phyloP scores from a whole-genome alignment of 495 filamentous ascomycete genomes.

The Aspergillus cavernicola region DNA sequence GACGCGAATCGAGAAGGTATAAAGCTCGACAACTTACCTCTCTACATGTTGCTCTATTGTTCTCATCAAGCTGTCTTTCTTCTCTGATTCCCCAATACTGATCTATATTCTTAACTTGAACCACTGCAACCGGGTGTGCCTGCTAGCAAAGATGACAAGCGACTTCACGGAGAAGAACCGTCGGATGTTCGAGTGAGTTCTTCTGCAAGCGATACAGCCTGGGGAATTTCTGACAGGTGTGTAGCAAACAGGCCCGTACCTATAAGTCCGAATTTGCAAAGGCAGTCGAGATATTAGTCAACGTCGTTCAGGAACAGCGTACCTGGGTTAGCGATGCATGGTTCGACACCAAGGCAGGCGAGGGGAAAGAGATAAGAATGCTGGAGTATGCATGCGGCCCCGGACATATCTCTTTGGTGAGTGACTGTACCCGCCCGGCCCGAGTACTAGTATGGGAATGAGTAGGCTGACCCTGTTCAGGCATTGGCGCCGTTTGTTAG shows the following conservation, averaged over 20 bases:
- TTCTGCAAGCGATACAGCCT: neutral
- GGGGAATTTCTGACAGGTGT: conserved; percentile 3
- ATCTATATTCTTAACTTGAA: neutral
- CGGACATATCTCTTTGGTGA: conserved; percentile 56
- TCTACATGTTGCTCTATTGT: neutral
- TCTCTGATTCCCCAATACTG: neutral
- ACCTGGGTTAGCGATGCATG: conserved; percentile 62
- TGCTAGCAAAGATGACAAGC: neutral
- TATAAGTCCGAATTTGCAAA: conserved; percentile 46
- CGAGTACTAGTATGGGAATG: no score
- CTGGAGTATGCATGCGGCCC: conserved; percentile 78
- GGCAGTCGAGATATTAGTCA: conserved; percentile 26
- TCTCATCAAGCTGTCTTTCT: neutral
- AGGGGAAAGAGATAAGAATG: conserved; percentile 50
- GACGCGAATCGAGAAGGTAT: neutral
- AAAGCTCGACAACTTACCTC: neutral
- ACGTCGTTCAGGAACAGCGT: conserved; percentile 43
- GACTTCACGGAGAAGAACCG: conserved; percentile 50
- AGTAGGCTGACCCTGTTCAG: conserved; percentile 25
- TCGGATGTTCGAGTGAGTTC: conserved; percentile 50
- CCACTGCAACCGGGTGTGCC: neutral
- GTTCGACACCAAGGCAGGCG: conserved; percentile 36
- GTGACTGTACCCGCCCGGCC: conserved; percentile 8
- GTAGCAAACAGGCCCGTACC: conserved; percentile 40
- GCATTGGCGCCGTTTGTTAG: conserved; percentile 59